A percentile compares a stretch with the other conserved stretches of the same genome.
These are phyloP conservation scores for Phaffia australis DNA, from an alignment of 768 basidiomycete genomes.

Conservation along the genomic window DNA sequence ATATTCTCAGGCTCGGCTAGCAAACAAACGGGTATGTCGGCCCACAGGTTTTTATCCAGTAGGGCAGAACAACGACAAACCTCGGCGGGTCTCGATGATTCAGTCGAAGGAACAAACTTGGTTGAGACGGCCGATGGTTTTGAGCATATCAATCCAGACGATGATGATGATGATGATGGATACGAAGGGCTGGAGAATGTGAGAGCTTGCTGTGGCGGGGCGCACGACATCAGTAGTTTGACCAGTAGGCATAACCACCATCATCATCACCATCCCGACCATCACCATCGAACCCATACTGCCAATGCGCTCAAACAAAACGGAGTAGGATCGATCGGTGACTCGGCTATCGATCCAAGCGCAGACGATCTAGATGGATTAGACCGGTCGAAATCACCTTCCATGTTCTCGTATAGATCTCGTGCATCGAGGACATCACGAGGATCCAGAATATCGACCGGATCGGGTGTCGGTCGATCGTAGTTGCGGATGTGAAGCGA, in stretches of 20 bases:
- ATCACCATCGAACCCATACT: background rate
- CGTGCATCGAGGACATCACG: too few species aligned
- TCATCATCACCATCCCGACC: background rate
- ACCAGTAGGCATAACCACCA: background rate
- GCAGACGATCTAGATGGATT: background rate
- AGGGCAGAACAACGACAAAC: slow-evolving; percentile 30
- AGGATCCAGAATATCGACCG: background rate
- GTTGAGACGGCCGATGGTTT: slow-evolving; percentile 47
- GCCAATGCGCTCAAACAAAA: background rate
- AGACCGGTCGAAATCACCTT: background rate
- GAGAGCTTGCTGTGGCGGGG: slow-evolving; percentile 21
- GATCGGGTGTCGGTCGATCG: background rate
- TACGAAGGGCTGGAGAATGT: slow-evolving; percentile 47
- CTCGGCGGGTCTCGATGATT: slow-evolving; percentile 29
- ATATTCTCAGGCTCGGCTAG: slow-evolving; percentile 58
- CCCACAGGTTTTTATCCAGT: slow-evolving; percentile 64
- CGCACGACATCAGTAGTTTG: slow-evolving; percentile 16
- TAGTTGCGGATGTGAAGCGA: background rate
- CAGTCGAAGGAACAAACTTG: slow-evolving; percentile 19
- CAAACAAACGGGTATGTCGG: slow-evolving; percentile 82
- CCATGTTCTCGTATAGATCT: too few species aligned
- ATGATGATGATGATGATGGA: slow-evolving; percentile 55
- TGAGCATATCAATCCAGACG: slow-evolving; percentile 56
- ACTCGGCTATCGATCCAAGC: background rate
- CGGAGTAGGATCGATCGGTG: background rate